Conservation (phyloP, 2,329 filamentous ascomycete genomes). For the Zymoseptoria tritici region DNA sequence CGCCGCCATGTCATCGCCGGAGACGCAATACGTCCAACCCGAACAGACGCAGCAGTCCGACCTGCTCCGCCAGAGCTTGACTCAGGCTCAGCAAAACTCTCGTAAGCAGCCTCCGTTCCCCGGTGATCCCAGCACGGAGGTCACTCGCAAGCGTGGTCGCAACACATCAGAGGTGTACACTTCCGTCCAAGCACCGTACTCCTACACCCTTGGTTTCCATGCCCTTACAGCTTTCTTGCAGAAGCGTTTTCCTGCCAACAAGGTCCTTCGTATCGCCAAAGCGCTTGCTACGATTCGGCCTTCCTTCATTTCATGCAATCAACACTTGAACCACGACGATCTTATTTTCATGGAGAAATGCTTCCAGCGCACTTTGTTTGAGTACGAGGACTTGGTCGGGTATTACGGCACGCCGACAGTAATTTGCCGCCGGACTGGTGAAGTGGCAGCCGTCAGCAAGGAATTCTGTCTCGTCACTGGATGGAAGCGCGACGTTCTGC, state of each 20-base stretch:
- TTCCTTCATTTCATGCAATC: conserved; percentile 85
- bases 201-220: conserved; percentile 86
- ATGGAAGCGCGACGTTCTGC: conserved; percentile 82
- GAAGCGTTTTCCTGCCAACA: conserved; percentile 67
- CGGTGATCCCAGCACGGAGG: conserved; percentile 21
- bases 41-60: conserved; percentile 26
- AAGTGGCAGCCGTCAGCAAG: conserved; percentile 91
- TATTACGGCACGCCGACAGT: conserved; percentile 84
- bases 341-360: conserved; percentile 97
- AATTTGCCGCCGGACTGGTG: conserved; percentile 83
- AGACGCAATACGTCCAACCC: conserved; percentile 24
- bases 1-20: conserved; percentile 27
- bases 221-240: conserved; percentile 74
- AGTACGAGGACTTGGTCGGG: conserved; percentile 88
- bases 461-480: conserved; percentile 94
- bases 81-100: conserved; percentile 23
- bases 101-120: conserved; percentile 25
- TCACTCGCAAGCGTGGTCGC: conserved; percentile 44
- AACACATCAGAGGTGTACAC: conserved; percentile 85
- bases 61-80: conserved; percentile 27
- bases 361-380: conserved; percentile 84
- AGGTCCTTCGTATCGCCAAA: conserved; percentile 75
- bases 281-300: conserved; percentile 83
- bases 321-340: conserved; percentile 80
- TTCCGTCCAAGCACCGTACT: conserved; percentile 81